Conservation (phyloP, 192 early-diverging fungal genomes). For the Mortierella antarctica region DNA sequence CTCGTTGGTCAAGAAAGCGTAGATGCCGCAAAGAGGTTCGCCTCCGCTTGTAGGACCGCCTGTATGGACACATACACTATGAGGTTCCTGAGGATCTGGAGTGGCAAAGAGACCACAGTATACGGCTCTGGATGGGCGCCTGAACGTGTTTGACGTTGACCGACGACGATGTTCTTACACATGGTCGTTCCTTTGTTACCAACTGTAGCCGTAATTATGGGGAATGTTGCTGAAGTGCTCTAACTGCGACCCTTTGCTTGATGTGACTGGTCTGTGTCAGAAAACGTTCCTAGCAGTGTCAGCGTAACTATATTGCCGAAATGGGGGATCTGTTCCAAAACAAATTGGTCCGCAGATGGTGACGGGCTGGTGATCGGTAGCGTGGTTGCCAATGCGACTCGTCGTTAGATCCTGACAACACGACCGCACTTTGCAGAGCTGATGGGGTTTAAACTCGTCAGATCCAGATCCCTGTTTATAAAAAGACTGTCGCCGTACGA, state of each 20-base stretch:
- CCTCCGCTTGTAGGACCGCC: slow-evolving; percentile 33
- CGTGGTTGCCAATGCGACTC: not conserved
- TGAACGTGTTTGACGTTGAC: slow-evolving; percentile 27
- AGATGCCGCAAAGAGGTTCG: slow-evolving; percentile 3
- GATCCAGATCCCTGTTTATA: slow-evolving; percentile 32
- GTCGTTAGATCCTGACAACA: slow-evolving; percentile 7
- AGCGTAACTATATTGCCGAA: slow-evolving; percentile 27
- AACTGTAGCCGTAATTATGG: not conserved
- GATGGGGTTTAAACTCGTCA: slow-evolving; percentile 18
- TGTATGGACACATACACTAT: slow-evolving; percentile 46
- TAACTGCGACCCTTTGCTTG: too few species aligned
- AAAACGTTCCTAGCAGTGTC: not conserved
- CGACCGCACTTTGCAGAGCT: slow-evolving; percentile 21
- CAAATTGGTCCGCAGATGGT: slow-evolving; percentile 12
- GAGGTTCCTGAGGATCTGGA: slow-evolving; percentile 30
- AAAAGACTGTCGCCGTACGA: slow-evolving; percentile 41
- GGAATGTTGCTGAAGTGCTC: too few species aligned
- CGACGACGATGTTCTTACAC: slow-evolving; percentile 21
- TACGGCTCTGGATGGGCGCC: slow-evolving; percentile 39
- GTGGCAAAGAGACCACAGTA: slow-evolving; percentile 40
- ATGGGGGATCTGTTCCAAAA: slow-evolving; percentile 4
- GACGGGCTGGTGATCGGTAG: not conserved
- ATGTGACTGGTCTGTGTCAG: not conserved
- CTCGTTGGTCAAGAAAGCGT: slow-evolving; percentile 4
- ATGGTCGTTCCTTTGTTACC: slow-evolving; percentile 1